Evolutionary conservation across 2,329 filamentous ascomycete species (phyloP).

Genomic region (Pseudogymnoascus sp.): DNA sequence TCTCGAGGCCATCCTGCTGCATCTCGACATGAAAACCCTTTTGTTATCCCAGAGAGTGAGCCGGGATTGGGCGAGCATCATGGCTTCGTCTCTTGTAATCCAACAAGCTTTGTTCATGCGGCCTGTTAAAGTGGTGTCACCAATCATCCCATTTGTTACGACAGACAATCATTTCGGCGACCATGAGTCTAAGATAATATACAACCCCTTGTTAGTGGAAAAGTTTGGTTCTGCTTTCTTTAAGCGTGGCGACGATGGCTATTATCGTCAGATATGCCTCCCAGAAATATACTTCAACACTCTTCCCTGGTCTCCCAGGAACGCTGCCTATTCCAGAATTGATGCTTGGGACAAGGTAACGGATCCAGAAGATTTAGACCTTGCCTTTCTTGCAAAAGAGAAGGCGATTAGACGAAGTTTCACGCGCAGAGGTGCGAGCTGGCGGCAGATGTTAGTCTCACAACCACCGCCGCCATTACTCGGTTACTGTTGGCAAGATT

Average conservation of each 20-base stretch:
- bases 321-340: neutral
- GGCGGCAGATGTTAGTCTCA: conserved; percentile 8
- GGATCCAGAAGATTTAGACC: neutral
- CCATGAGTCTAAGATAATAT: neutral
- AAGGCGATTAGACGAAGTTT: neutral
- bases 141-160: neutral
- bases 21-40: neutral
- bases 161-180: neutral
- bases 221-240: conserved; percentile 4
- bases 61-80: neutral
- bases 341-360: neutral
- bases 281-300: neutral
- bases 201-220: conserved; percentile 3
- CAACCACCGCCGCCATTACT: neutral
- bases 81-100: neutral
- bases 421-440: conserved; percentile 1
- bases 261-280: neutral
- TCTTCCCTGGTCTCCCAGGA: neutral
- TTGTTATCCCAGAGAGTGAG: neutral
- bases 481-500: neutral
- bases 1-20: neutral
- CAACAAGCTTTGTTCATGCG: conserved; percentile 4
- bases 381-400: neutral
- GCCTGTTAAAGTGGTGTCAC: neutral
- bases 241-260: neutral